Evolutionary conservation across 2,329 filamentous ascomycete species (phyloP).

Genomic region (Stenocarpella maydis): DNA sequence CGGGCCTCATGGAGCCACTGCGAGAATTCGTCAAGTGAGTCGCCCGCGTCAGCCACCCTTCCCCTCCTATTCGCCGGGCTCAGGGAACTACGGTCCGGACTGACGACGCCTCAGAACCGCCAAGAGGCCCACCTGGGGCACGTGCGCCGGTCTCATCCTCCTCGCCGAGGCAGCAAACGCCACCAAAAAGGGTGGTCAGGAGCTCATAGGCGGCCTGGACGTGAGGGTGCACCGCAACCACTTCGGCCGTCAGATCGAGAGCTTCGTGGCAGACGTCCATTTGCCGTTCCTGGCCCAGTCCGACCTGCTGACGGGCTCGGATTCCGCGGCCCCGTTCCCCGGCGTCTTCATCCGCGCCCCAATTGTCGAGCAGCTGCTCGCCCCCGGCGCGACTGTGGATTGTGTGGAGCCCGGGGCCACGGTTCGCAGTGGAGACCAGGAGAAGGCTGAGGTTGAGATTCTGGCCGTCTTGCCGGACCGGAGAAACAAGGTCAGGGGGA

Average conservation of each 20-base stretch:
- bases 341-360: slow-evolving; percentile 95
- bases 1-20: slow-evolving; percentile 82
- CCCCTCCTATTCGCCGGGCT: not conserved
- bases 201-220: slow-evolving; percentile 89
- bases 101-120: slow-evolving; percentile 61
- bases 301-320: slow-evolving; percentile 38
- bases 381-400: slow-evolving; percentile 37
- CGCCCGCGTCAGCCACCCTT: not conserved
- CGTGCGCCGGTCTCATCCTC: slow-evolving; percentile 92
- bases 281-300: slow-evolving; percentile 70
- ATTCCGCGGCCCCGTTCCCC: slow-evolving; percentile 64
- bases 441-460: slow-evolving; percentile 52
- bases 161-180: slow-evolving; percentile 87
- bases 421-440: slow-evolving; percentile 36
- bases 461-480: slow-evolving; percentile 59
- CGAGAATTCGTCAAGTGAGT: slow-evolving; percentile 89
- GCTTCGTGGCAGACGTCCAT: slow-evolving; percentile 79
- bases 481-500: slow-evolving; percentile 44
- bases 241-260: slow-evolving; percentile 92
- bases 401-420: slow-evolving; percentile 49
- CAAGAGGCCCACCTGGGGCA: slow-evolving; percentile 90
- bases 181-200: slow-evolving; percentile 90
- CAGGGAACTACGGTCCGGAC: not conserved
- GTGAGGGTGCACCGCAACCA: slow-evolving; percentile 94
- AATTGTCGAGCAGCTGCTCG: slow-evolving; percentile 83